phyloP scores from a whole-genome alignment of 371 early-diverging fungal species.

The Coemansia sp. region DNA sequence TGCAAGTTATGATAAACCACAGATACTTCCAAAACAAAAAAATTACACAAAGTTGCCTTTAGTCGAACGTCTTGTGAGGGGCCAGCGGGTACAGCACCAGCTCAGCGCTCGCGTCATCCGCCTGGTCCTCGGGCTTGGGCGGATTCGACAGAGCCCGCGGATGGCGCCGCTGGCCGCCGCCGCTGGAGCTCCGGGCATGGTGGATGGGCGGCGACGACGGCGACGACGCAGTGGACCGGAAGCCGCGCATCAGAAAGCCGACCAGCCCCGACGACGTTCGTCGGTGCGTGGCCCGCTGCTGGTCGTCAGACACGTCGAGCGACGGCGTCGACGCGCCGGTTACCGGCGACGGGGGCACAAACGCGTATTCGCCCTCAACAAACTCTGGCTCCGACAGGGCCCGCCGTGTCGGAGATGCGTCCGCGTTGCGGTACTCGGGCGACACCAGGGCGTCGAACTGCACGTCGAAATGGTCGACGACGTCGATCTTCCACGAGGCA shows the following conservation, averaged over 20 bases:
- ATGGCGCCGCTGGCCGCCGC: not conserved
- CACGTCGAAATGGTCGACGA: conserved; percentile 43
- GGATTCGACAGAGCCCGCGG: not conserved
- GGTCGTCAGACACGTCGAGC: not conserved
- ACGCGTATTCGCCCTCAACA: conserved; percentile 14
- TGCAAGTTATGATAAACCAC: too few relatives aligned
- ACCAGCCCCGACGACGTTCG: conserved; percentile 45
- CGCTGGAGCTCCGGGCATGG: too few relatives aligned
- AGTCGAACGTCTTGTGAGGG: not conserved
- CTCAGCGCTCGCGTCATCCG: not conserved
- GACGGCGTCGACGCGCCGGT: not conserved
- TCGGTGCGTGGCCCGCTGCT: conserved; percentile 19
- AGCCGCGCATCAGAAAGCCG: conserved; percentile 38
- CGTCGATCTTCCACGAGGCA: conserved; percentile 37
- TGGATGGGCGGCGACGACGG: conserved; percentile 5
- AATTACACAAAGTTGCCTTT: not conserved
- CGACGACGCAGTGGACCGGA: conserved; percentile 26
- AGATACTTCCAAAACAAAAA: too few relatives aligned
- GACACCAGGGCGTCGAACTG: conserved; percentile 42
- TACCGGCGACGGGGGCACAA: not conserved
- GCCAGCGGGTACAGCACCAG: conserved; percentile 1
- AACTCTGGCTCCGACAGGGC: conserved; percentile 14
- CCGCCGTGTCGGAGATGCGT: not conserved
- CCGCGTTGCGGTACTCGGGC: conserved; percentile 2
- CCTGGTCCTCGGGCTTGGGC: not conserved